Conservation (phyloP, 306 rosid species). For the Acacia crassicarpa region DNA sequence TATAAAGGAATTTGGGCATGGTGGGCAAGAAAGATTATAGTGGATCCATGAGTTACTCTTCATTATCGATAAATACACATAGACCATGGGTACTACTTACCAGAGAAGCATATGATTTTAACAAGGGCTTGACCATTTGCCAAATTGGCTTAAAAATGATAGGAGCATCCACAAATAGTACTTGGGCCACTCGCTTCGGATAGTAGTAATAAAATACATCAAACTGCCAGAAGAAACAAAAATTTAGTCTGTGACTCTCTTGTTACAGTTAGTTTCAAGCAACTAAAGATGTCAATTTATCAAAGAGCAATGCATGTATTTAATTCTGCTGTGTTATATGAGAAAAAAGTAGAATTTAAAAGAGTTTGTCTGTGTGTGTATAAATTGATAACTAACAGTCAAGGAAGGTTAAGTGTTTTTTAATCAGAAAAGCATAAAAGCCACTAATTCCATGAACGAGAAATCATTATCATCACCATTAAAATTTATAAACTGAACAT, state of each 20-base stretch:
- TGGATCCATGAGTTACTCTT: constrained; percentile 3
- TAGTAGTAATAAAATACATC: constrained; percentile 85
- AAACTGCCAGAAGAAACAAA: constrained; percentile 59
- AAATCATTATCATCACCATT: background rate
- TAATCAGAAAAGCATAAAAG: background rate
- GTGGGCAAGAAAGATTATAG: background rate
- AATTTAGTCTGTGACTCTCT: constrained; percentile 1
- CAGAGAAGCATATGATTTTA: constrained; percentile 84
- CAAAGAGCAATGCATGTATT: background rate
- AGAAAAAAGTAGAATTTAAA: background rate
- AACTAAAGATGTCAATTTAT: background rate
- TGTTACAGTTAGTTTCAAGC: constrained; percentile 14
- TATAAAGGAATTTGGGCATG: constrained; percentile 4
- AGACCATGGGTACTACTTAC: constrained; percentile 43
- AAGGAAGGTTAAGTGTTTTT: background rate
- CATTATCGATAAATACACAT: constrained; percentile 6
- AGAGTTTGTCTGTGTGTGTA: background rate
- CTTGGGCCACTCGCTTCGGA: constrained; percentile 79
- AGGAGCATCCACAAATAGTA: constrained; percentile 89
- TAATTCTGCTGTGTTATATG: background rate
- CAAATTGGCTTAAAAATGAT: constrained; percentile 87
- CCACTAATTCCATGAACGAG: background rate
- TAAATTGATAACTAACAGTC: background rate
- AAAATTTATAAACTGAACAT: background rate
- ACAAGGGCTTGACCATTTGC: constrained; percentile 74